phyloP scores from a whole-genome alignment of 2,329 filamentous ascomycete genomes.

The Ceratocystis variospora region DNA sequence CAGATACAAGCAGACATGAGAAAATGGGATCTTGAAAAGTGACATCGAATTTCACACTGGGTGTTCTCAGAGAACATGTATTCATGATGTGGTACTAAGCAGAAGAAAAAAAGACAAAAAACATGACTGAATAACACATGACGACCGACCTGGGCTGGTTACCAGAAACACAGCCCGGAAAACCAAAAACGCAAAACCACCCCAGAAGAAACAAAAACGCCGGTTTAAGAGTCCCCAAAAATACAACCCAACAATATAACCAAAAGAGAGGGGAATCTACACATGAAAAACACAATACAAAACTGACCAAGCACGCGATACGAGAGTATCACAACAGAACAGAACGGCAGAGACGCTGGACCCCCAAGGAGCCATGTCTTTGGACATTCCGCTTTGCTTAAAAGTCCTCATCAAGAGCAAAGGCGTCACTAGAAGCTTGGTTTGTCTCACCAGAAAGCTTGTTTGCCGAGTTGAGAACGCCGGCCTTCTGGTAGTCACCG shows the following conservation, averaged over 20 bases:
- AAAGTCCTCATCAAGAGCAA: conserved; percentile 94
- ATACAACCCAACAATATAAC: conserved; percentile 22
- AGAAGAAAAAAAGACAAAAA: not conserved
- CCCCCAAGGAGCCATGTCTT: too few relatives aligned
- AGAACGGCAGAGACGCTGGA: not conserved
- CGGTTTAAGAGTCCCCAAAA: conserved; percentile 19
- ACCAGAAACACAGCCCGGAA: conserved; percentile 2
- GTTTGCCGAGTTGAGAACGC: conserved; percentile 88
- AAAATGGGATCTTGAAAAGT: too few relatives aligned
- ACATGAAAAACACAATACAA: conserved; percentile 4
- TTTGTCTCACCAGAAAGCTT: conserved; percentile 41
- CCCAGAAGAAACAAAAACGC: conserved; percentile 8
- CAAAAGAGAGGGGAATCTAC: conserved; percentile 16
- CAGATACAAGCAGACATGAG: too few relatives aligned
- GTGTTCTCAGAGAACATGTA: too few relatives aligned
- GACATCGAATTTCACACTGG: too few relatives aligned
- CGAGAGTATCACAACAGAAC: conserved; percentile 1
- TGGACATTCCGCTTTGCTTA: conserved; percentile 34
- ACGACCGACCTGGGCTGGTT: not conserved
- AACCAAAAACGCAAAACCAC: conserved; percentile 11
- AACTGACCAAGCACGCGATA: not conserved
- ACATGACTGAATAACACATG: conserved; percentile 3
- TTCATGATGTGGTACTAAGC: not conserved
- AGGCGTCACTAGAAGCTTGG: conserved; percentile 56
- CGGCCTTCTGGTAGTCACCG: conserved; percentile 97